Percentiles rank a stretch among this genome's conserved stretches.
These are phyloP conservation scores for Pestalotiopsis sp. DNA, from an alignment of 2,329 filamentous ascomycete species.

Conservation along the genomic window DNA sequence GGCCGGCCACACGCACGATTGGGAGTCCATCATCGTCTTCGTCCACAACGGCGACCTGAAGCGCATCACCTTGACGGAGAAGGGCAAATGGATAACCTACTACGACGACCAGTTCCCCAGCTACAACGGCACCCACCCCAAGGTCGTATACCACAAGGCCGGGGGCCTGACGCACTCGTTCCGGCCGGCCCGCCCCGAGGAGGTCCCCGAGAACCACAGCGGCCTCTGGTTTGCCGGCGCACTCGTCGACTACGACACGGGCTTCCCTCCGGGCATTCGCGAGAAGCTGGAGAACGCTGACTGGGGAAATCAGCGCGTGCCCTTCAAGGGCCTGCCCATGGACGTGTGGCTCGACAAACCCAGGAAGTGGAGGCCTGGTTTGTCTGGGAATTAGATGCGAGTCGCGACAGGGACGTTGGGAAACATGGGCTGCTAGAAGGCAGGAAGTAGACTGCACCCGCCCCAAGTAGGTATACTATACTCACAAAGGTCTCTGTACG, in stretches of 20 bases:
- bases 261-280: neutral
- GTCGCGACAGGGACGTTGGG: too few relatives aligned
- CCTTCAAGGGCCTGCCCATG: too few relatives aligned
- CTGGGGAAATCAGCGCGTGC: neutral
- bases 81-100: slow-evolving; percentile 23
- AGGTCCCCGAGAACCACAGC: slow-evolving; percentile 9
- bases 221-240: neutral
- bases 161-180: slow-evolving; percentile 27
- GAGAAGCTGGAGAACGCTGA: neutral
- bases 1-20: slow-evolving; percentile 38
- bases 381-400: too few relatives aligned
- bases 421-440: too few relatives aligned
- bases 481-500: too few relatives aligned
- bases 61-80: slow-evolving; percentile 24
- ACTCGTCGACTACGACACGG: neutral
- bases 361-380: too few relatives aligned
- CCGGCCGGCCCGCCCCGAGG: slow-evolving; percentile 25
- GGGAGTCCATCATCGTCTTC: slow-evolving; percentile 34
- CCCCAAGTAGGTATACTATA: too few relatives aligned
- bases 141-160: slow-evolving; percentile 32
- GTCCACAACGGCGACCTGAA: slow-evolving; percentile 19
- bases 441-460: too few relatives aligned
- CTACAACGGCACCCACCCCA: slow-evolving; percentile 28
- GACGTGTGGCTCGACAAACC: too few relatives aligned
- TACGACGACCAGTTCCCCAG: slow-evolving; percentile 23